phyloP scores from a whole-genome alignment of 2,329 filamentous ascomycete species.

The Neofusicoccum sp. region DNA sequence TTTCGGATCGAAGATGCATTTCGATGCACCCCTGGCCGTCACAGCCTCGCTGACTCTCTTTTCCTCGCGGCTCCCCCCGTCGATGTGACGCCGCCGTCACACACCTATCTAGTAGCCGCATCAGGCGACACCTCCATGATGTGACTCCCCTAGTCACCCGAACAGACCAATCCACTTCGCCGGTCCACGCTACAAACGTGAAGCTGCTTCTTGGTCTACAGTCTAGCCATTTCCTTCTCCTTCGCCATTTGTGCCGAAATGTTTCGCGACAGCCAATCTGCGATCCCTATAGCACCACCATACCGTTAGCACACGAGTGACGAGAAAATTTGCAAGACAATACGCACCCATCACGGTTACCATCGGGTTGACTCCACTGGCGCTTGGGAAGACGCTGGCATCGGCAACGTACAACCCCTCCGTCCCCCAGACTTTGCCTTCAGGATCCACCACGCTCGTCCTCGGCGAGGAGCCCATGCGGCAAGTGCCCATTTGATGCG shows the following conservation, averaged over 20 bases:
- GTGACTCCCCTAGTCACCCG: neutral
- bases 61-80: neutral
- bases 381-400: constrained; percentile 72
- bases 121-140: neutral
- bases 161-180: neutral
- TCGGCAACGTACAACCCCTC: constrained; percentile 69
- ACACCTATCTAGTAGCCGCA: constrained; percentile 1
- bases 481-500: constrained; percentile 79
- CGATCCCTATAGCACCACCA: constrained; percentile 26
- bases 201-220: neutral
- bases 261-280: constrained; percentile 35
- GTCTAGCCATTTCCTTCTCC: constrained; percentile 6
- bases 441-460: constrained; percentile 45
- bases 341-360: constrained; percentile 63
- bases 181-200: neutral
- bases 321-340: neutral
- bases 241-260: constrained; percentile 27
- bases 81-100: neutral
- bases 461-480: constrained; percentile 60
- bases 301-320: neutral
- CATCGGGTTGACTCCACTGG: constrained; percentile 81
- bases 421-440: constrained; percentile 60
- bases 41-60: neutral
- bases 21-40: neutral
- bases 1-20: neutral